A percentile compares a stretch with the other conserved stretches of the same genome.
Evolutionary conservation across 2,329 filamentous ascomycete species (phyloP).

Genomic region (Fusarium equiseti): DNA sequence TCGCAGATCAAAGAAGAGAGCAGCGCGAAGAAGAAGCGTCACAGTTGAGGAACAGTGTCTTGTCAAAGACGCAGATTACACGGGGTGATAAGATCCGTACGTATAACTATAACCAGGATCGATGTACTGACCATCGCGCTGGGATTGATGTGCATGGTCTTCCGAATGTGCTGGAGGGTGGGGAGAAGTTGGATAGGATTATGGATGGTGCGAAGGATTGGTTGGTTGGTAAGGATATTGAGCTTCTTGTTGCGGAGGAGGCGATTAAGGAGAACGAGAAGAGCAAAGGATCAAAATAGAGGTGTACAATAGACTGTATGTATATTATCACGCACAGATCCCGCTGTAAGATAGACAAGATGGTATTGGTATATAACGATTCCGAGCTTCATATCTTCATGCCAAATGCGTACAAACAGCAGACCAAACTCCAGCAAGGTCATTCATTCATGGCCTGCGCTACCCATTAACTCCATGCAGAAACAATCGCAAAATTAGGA

Average conservation of each 20-base stretch:
- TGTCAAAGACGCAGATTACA: constrained; percentile 84
- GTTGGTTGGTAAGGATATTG: constrained; percentile 80
- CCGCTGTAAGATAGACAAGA: constrained; percentile 31
- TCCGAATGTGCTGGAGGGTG: constrained; percentile 81
- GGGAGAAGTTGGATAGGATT: constrained; percentile 76
- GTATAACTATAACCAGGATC: constrained; percentile 81
- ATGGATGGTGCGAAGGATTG: constrained; percentile 84
- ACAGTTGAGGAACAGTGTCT: constrained; percentile 79
- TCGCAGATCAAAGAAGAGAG: constrained; percentile 84
- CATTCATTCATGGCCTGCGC: constrained; percentile 37
- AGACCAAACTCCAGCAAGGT: constrained; percentile 39
- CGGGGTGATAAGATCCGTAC: constrained; percentile 94
- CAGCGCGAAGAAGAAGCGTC: constrained; percentile 85
- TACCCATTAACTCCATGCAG: constrained; percentile 40
- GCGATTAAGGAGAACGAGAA: constrained; percentile 52
- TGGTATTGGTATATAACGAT: constrained; percentile 18
- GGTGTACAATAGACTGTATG: constrained; percentile 12
- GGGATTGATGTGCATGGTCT: constrained; percentile 84
- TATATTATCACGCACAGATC: constrained; percentile 31
- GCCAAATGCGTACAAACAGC: constrained; percentile 10
- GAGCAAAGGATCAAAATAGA: constrained; percentile 25
- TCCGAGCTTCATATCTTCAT: constrained; percentile 30
- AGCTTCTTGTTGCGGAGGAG: constrained; percentile 75
- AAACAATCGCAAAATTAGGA: neutral
- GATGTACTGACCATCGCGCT: constrained; percentile 90